Percentiles rank a stretch among this genome's conserved stretches.
These are phyloP conservation scores for Pythium aquatile DNA, from an alignment of 352 stramenopile species.

Conservation along the genomic window DNA sequence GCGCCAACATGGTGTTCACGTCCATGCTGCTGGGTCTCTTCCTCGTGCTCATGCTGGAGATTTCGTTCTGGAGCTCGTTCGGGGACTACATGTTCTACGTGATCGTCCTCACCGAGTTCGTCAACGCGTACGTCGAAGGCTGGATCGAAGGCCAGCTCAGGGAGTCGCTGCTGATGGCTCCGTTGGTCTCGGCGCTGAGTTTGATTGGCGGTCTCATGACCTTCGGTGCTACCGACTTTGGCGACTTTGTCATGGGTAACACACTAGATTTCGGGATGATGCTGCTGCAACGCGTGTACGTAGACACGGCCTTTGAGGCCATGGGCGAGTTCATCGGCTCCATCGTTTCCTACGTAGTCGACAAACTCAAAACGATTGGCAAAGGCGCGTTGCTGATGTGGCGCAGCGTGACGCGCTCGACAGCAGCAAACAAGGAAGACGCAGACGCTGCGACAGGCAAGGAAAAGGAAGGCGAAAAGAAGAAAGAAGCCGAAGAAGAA, in stretches of 20 bases:
- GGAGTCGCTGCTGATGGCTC: slow-evolving; percentile 89
- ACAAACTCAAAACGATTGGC: slow-evolving; percentile 40
- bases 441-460: slow-evolving; percentile 30
- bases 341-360: slow-evolving; percentile 35
- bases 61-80: slow-evolving; percentile 95
- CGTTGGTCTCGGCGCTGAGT: slow-evolving; percentile 87
- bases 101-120: slow-evolving; percentile 91
- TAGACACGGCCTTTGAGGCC: slow-evolving; percentile 81
- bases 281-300: slow-evolving; percentile 92
- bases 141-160: slow-evolving; percentile 91
- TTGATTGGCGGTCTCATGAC: slow-evolving; percentile 93
- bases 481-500: slow-evolving; percentile 39
- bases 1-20: slow-evolving; percentile 94
- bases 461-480: slow-evolving; percentile 34
- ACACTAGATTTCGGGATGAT: slow-evolving; percentile 95
- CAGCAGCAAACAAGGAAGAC: slow-evolving; percentile 26
- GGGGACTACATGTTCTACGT: slow-evolving; percentile 96
- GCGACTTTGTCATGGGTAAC: slow-evolving; percentile 95
- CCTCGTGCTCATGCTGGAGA: slow-evolving; percentile 93
- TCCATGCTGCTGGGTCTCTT: slow-evolving; percentile 92
- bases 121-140: slow-evolving; percentile 84
- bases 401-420: slow-evolving; percentile 53
- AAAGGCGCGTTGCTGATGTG: slow-evolving; percentile 41
- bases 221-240: slow-evolving; percentile 95
- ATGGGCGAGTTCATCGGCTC: slow-evolving; percentile 59